Evolutionary conservation across 805 yeast genomes (phyloP), one percentile per base, ranked within the genome.

Genomic region (Metschnikowia vanudenii): DNA sequence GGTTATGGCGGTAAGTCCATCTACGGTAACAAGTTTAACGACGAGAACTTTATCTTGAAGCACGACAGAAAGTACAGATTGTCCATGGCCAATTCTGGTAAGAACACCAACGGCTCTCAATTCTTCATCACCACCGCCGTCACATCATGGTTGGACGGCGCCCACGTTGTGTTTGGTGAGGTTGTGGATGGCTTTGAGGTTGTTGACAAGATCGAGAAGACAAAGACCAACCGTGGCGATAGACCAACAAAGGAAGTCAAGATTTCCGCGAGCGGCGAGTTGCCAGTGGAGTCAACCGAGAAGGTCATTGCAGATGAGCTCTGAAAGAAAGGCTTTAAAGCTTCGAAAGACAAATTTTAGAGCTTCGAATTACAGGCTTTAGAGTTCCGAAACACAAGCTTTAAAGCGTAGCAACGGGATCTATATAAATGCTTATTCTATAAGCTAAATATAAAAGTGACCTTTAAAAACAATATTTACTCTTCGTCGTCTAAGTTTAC

Each of bases 81-180:
- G 57, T 82, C 88, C 2, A 85, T 85, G 92, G 92, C 92, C 56
- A 85, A 85, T 59, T 83, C 89, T 28, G 92, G 92, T 55, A 79
- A 64, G 52, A 74, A 84, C 69, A 84, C 81, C 68, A 90, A 90
- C 65, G 97, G 97, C 17, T 89, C 96, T 31, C 97, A 90, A 71
- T 91, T 91, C 66, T 91, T 91, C 78, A 85, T 94, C 72, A 90
- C 96, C 61, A 91, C 97, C 22, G 96, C 86, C 18, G 78, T 80
- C 30, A 88, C 97, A 46, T 73, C 84, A 41, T 94, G 99, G 98
- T 80, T 94, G 63, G 89, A 94, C 63, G 94, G 95, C 54, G 82
- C 75, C 58, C 99, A 94, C 69, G 99, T 94, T 63, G 99, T 94
- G 35, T 94, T 94, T 61, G 99, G 99, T 55, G 88, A 89, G 71